Conservation (phyloP, 352 stramenopile genomes). For the Pythium guiyangense region DNA sequence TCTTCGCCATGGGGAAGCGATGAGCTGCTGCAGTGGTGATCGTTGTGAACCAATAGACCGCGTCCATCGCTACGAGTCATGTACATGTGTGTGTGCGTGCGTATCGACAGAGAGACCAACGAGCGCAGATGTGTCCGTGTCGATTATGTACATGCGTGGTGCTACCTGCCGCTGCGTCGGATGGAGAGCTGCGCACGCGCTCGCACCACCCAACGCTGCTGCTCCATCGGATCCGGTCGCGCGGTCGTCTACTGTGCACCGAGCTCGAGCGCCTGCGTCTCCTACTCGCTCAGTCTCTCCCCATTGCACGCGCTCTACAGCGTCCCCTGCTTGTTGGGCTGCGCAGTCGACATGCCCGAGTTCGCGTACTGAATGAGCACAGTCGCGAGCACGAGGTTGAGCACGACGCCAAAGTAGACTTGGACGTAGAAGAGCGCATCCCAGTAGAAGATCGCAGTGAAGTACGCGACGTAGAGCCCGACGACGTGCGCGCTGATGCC, state of each 20-base stretch:
- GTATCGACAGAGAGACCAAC: neutral
- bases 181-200: neutral
- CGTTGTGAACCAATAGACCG: no score
- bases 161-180: neutral
- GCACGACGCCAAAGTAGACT: slow-evolving; percentile 63
- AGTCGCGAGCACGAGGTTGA: slow-evolving; percentile 53
- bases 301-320: slow-evolving; percentile 15
- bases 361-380: slow-evolving; percentile 58
- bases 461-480: slow-evolving; percentile 67
- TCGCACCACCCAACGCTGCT: neutral
- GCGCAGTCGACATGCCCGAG: slow-evolving; percentile 54
- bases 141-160: slow-evolving; percentile 14
- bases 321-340: slow-evolving; percentile 32
- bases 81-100: neutral
- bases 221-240: no score
- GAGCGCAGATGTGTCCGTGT: neutral
- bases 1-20: slow-evolving; percentile 78
- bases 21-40: slow-evolving; percentile 16
- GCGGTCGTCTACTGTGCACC: neutral
- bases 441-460: slow-evolving; percentile 66
- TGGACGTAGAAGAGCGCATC: slow-evolving; percentile 74
- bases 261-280: neutral
- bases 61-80: neutral
- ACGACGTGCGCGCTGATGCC: slow-evolving; percentile 76
- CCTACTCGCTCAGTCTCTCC: neutral